Conservation (phyloP, 2,329 filamentous ascomycete species). For the Ceratocystiopsis minuta region DNA sequence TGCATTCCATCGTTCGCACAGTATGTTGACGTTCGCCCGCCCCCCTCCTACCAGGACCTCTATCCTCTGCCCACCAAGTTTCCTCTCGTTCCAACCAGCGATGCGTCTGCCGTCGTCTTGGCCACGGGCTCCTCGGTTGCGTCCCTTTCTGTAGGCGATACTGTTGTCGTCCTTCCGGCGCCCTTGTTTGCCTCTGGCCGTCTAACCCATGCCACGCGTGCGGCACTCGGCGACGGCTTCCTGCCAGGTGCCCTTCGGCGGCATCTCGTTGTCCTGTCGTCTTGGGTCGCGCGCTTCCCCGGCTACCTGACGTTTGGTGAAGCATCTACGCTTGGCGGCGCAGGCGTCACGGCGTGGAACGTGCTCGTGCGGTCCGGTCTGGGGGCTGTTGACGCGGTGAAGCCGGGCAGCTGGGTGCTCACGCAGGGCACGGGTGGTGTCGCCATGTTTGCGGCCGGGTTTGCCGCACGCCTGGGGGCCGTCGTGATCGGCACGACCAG, state of each 20-base stretch:
- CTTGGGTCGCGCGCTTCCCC: constrained; percentile 37
- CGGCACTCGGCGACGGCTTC: constrained; percentile 16
- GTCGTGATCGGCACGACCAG: constrained; percentile 33
- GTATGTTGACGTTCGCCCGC: too few relatives aligned
- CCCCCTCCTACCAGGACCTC: too few relatives aligned
- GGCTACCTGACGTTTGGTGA: constrained; percentile 40
- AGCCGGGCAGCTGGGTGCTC: constrained; percentile 29
- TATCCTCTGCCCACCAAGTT: too few relatives aligned
- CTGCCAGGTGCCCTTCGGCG: constrained; percentile 37
- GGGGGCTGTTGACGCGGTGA: constrained; percentile 40
- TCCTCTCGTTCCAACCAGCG: too few relatives aligned
- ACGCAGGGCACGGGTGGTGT: constrained; percentile 39
- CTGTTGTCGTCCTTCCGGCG: too few relatives aligned
- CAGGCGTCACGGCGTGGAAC: constrained; percentile 39
- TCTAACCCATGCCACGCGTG: constrained; percentile 40
- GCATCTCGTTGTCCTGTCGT: constrained; percentile 39
- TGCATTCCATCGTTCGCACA: background rate
- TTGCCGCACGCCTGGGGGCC: constrained; percentile 28
- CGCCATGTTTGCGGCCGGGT: constrained; percentile 14
- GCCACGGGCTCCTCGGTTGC: constrained; percentile 55
- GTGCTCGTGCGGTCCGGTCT: too few relatives aligned
- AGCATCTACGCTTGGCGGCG: constrained; percentile 19
- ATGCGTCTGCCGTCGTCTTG: constrained; percentile 30
- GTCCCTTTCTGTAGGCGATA: constrained; percentile 29
- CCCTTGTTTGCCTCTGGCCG: constrained; percentile 26